These are phyloP conservation scores for Psilocybe tampanensis DNA, from an alignment of 768 basidiomycete genomes.

Conservation along the genomic window DNA sequence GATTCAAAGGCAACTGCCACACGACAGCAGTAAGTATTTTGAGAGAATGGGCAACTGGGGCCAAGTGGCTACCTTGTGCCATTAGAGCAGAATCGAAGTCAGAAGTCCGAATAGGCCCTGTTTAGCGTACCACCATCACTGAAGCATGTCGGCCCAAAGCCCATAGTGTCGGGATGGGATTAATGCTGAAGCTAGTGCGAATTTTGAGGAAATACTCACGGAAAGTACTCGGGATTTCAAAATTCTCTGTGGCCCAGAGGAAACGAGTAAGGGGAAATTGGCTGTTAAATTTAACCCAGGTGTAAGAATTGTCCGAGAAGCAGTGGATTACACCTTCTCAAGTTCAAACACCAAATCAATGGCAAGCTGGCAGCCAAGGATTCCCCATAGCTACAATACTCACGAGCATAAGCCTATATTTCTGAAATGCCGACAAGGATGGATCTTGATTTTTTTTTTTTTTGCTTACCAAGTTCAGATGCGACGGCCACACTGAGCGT, in stretches of 20 bases:
- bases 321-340: background rate
- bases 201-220: constrained; percentile 3
- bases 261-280: background rate
- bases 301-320: no score
- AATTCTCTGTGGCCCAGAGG: background rate
- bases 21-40: no score
- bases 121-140: background rate
- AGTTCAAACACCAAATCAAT: background rate
- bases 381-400: background rate
- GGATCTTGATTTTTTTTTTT: constrained; percentile 2
- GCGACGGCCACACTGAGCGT: no score
- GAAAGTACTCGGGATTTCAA: constrained; percentile 1
- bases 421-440: constrained; percentile 10
- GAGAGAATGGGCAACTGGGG: background rate
- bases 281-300: no score
- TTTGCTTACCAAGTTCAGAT: no score
- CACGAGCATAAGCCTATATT: constrained; percentile 4
- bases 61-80: background rate
- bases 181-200: background rate
- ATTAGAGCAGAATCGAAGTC: background rate
- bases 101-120: background rate
- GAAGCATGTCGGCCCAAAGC: background rate
- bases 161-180: constrained; percentile 3
- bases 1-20: background rate
- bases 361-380: background rate